Percentiles rank a stretch among this genome's conserved stretches.
Evolutionary conservation across 2,329 filamentous ascomycete genomes (phyloP).

Genomic region (Iodosphaeria phyllophila): DNA sequence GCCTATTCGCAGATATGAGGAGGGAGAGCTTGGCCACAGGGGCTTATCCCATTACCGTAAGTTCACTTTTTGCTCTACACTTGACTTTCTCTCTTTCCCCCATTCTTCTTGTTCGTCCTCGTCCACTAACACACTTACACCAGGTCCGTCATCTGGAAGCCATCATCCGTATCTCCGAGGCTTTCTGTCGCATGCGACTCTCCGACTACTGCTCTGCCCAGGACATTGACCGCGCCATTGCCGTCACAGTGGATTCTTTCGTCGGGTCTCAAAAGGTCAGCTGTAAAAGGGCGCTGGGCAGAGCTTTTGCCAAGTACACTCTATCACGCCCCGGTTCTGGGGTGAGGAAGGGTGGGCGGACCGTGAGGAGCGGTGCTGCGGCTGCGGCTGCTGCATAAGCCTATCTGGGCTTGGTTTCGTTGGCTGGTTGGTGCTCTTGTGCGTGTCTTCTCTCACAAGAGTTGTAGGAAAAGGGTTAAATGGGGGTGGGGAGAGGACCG

Average conservation of each 20-base stretch:
- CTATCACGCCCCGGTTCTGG: constrained; percentile 27
- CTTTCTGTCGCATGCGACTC: constrained; percentile 96
- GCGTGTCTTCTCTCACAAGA: no score
- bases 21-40: constrained; percentile 83
- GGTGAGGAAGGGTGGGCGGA: constrained; percentile 5
- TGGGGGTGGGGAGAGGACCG: no score
- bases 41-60: constrained; percentile 92
- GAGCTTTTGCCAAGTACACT: constrained; percentile 92
- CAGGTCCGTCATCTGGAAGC: constrained; percentile 94
- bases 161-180: constrained; percentile 85
- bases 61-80: constrained; percentile 18
- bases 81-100: no score
- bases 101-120: no score
- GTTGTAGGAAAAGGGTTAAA: no score
- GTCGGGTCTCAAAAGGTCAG: constrained; percentile 93
- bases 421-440: no score
- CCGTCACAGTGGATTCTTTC: constrained; percentile 90
- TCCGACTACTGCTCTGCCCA: constrained; percentile 80
- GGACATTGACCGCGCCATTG: constrained; percentile 93
- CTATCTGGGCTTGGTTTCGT: no score
- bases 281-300: constrained; percentile 86
- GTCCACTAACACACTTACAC: constrained; percentile 6
- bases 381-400: no score
- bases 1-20: constrained; percentile 91
- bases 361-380: constrained; percentile 1